Base-by-base conservation (phyloP, 1,139 yeast species). In the Entelexis paramagnoliae region DNA sequence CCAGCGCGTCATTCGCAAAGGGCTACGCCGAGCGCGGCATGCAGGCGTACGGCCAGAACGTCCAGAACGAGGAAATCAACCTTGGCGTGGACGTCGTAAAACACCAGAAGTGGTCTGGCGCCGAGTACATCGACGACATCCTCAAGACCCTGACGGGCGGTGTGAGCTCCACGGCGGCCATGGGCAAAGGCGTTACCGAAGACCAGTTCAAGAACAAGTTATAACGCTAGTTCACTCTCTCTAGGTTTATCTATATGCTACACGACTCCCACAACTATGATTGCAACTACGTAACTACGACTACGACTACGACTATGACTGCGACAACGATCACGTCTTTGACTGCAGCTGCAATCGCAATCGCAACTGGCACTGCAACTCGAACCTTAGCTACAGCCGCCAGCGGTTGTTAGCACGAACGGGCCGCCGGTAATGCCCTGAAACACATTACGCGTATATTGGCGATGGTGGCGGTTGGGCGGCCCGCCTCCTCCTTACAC, bases 51-150 rank as follows among this genome's bases (percentile, higher is more conserved):
- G 97, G 96, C 56, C 81, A 80, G 67, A 74, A 73, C 61, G 83
- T 89, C 56, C 98, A 89, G 74, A 80, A 82, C 60, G 85, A 81
- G 57, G 98, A 89, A 74, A 85, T 89, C 68, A 87, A 82, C 64
- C 75, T 76, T 59, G 93, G 88, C 60, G 96, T 88, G 60, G 98
- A 89, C 70, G 95, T 89, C 56, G 94, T 89, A 59, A 89, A 88
- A 76, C 98, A 89, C 72, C 98, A 89, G 73, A 87, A 89, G 72
- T 89, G 98, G 98, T 87, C 96, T 48, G 98, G 98, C 67, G 98
- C 98, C 40, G 95, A 86, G 70, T 91, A 88, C 74, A 83, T 91
- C 67, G 98, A 89, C 70, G 83, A 87, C 57, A 76, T 89, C 64
- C 80, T 89, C 70, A 87, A 82, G 70, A 76, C 88, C 74, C 93